Base-by-base conservation (phyloP, 2,329 filamentous ascomycete species). In the Ophiostoma pallidulum region DNA sequence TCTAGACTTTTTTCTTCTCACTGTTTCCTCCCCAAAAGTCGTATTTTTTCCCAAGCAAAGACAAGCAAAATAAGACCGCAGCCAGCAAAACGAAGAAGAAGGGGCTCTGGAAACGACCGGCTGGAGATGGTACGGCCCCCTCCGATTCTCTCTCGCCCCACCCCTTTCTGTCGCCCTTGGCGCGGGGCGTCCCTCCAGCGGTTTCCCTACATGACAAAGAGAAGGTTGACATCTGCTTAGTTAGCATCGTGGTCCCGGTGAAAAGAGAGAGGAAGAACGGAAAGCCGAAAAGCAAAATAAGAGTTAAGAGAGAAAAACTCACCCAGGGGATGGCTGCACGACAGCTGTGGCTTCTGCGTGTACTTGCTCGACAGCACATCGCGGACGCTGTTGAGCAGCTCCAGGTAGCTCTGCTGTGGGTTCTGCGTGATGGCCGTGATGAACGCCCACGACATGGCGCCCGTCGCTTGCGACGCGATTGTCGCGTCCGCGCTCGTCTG, bases 361-460 rank as follows among this genome's bases (percentile, higher is more conserved):
- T 98, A 98, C 62, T 91, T 91, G 43, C 78, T 80, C 52, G 86
- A 71, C 53, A 98, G 74, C 66, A 97, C 89, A 57, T 96, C 90
- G 53, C 92, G 85, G 60, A 98, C 95, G 66, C 84, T 95, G 73
- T 96, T 97, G 58, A 98, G 77, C 53, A 98, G 72, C 70, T 96
- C 85, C 44, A 98, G 90, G 61, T 98, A 98, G 70, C 89, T 96
- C 72, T 98, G 92, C 62, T 96, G 89, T 0, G 91, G 90, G 64
- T 97, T 94, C 76, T 95, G 95, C 71, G 88, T 91, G 56, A 98
- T 77, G 37, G 90, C 84, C 5, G 75, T 84, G 63, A 98, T 90
- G 64, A 98, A 98, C 9, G 92, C 92, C 82, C 86, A 97, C 2
- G 89, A 95, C 92, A 98, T 97, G 61, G 92, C 92, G 45, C 92